Evolutionary conservation across 768 basidiomycete species (phyloP).

Genomic region (Clavulina sp.): DNA sequence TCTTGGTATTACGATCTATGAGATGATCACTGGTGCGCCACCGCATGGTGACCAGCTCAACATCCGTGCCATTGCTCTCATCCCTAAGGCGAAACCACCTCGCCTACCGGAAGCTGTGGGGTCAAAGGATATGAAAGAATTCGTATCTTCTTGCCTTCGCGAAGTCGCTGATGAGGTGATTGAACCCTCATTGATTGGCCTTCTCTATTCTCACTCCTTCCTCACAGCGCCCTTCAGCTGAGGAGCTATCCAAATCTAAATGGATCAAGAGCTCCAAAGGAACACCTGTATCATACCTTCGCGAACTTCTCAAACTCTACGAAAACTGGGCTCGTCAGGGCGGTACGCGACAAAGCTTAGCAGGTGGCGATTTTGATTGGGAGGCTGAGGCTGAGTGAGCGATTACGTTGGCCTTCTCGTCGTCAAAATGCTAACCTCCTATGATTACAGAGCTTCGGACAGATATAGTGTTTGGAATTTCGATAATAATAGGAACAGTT

Average conservation of each 20-base stretch:
- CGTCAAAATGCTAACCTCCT: neutral
- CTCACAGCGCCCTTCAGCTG: constrained; percentile 64
- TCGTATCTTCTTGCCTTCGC: constrained; percentile 64
- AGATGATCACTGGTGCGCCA: constrained; percentile 92
- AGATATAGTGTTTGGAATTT: no score
- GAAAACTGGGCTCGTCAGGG: constrained; percentile 51
- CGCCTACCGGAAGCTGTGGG: constrained; percentile 60
- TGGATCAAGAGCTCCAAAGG: constrained; percentile 76
- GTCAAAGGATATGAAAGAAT: constrained; percentile 74
- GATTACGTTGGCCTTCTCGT: neutral
- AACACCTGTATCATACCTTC: constrained; percentile 45
- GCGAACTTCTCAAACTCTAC: constrained; percentile 66
- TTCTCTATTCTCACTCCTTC: no score
- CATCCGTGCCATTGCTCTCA: constrained; percentile 74
- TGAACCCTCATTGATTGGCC: constrained; percentile 2
- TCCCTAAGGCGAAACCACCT: constrained; percentile 72
- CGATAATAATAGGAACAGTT: no score
- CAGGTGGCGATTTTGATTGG: constrained; percentile 4
- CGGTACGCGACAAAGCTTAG: constrained; percentile 57
- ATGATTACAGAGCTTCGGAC: no score
- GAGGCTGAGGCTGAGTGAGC: constrained; percentile 7
- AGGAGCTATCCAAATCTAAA: constrained; percentile 63
- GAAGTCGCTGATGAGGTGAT: constrained; percentile 65
- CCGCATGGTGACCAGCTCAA: constrained; percentile 77
- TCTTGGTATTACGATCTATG: constrained; percentile 86